phyloP scores from a whole-genome alignment of 192 early-diverging fungal genomes.

The Chytriomyces sp. region DNA sequence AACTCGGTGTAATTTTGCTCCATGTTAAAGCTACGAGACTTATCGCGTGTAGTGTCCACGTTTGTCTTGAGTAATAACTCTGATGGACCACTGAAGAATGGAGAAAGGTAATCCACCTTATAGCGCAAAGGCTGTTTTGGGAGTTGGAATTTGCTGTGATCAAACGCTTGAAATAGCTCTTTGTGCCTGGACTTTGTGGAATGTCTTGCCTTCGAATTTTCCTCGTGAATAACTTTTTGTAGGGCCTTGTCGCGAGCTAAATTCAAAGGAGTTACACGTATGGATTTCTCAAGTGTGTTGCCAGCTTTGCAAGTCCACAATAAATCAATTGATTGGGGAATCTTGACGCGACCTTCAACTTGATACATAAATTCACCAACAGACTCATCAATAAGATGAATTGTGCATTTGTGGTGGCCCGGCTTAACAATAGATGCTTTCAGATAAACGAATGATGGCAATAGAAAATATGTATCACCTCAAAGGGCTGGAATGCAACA shows the following conservation, averaged over 20 bases:
- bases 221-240: slow-evolving; percentile 24
- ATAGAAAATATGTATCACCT: slow-evolving; percentile 12
- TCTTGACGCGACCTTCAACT: slow-evolving; percentile 39
- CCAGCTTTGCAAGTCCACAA: slow-evolving; percentile 47
- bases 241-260: slow-evolving; percentile 49
- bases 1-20: slow-evolving; percentile 54
- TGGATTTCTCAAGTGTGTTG: slow-evolving; percentile 46
- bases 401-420: slow-evolving; percentile 45
- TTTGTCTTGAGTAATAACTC: slow-evolving; percentile 46
- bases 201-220: background rate
- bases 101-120: slow-evolving; percentile 55
- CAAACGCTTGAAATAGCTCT: background rate
- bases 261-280: slow-evolving; percentile 46
- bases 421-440: slow-evolving; percentile 24
- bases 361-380: slow-evolving; percentile 58
- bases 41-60: slow-evolving; percentile 34
- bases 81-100: slow-evolving; percentile 45
- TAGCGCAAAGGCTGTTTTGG: slow-evolving; percentile 42
- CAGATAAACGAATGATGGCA: background rate
- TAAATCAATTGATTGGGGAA: slow-evolving; percentile 38
- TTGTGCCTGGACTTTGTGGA: slow-evolving; percentile 20
- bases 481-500: slow-evolving; percentile 51
- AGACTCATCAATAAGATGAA: slow-evolving; percentile 46
- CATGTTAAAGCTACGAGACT: slow-evolving; percentile 19
- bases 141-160: slow-evolving; percentile 33